Evolutionary conservation across 2,329 filamentous ascomycete species (phyloP).

Genomic region (Hymenoscyphus fructigenus): DNA sequence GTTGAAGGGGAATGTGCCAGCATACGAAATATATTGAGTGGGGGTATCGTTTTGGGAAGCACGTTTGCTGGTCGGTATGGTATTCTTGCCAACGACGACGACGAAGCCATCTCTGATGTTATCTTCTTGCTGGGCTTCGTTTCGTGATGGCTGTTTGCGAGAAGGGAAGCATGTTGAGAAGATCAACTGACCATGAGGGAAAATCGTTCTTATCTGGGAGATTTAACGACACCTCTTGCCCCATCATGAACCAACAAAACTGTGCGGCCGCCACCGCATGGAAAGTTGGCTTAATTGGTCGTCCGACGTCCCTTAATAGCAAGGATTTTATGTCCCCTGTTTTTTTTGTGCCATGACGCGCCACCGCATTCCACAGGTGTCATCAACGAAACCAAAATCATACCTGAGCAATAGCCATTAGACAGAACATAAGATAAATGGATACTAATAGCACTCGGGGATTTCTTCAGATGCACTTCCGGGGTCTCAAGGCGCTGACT

Average conservation of each 20-base stretch:
- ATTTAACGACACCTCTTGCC: slow-evolving; percentile 3
- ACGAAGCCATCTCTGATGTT: slow-evolving; percentile 19
- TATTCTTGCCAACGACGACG: slow-evolving; percentile 18
- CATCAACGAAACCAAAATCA: neutral
- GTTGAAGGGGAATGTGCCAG: slow-evolving; percentile 29
- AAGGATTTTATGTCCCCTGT: slow-evolving; percentile 8
- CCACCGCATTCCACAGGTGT: slow-evolving; percentile 1
- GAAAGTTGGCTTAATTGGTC: slow-evolving; percentile 4
- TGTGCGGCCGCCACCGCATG: slow-evolving; percentile 5
- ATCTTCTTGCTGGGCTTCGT: neutral
- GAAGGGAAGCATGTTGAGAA: neutral
- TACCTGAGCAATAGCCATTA: neutral
- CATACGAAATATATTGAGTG: slow-evolving; percentile 27
- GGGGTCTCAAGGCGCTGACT: slow-evolving; percentile 5
- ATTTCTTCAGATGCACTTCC: neutral
- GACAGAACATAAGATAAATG: neutral
- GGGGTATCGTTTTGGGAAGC: slow-evolving; percentile 25
- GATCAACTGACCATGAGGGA: slow-evolving; percentile 4
- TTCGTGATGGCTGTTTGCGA: slow-evolving; percentile 1
- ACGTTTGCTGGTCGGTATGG: slow-evolving; percentile 25
- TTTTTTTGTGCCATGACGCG: neutral
- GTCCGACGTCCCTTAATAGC: neutral
- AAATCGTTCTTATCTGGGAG: slow-evolving; percentile 8
- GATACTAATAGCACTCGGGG: slow-evolving; percentile 1
- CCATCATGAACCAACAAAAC: slow-evolving; percentile 2